Evolutionary conservation across 2,329 filamentous ascomycete species (phyloP).

Genomic region (Penicillium sp.): DNA sequence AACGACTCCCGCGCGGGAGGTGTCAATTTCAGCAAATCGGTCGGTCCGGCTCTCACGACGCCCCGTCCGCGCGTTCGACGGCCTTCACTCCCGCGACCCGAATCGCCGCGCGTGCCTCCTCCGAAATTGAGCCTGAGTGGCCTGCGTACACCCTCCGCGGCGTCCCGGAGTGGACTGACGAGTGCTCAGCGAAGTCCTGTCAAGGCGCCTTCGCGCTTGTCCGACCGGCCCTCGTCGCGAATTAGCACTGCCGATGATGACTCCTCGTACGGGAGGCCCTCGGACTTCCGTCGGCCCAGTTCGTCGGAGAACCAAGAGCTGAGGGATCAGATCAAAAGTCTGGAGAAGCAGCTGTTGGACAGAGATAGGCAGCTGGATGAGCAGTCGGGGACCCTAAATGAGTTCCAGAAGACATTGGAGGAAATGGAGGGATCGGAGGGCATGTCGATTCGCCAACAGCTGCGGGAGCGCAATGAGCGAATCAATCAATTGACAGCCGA

Average conservation of each 20-base stretch:
- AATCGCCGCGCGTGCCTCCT: conserved; percentile 71
- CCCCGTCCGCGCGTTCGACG: conserved; percentile 67
- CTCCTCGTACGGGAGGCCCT: conserved; percentile 33
- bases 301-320: conserved; percentile 41
- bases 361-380: conserved; percentile 86
- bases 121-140: conserved; percentile 58
- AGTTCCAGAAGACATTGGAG: conserved; percentile 87
- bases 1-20: conserved; percentile 66
- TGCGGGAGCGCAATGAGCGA: conserved; percentile 96
- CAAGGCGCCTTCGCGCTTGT: conserved; percentile 40
- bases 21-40: conserved; percentile 84
- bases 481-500: conserved; percentile 90
- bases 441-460: conserved; percentile 73
- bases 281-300: conserved; percentile 31
- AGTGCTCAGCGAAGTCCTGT: conserved; percentile 49
- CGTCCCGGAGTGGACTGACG: conserved; percentile 36
- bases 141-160: conserved; percentile 58
- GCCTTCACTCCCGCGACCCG: conserved; percentile 80
- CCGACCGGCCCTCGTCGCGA: conserved; percentile 43
- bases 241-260: conserved; percentile 42
- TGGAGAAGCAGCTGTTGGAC: conserved; percentile 76
- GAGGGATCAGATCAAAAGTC: conserved; percentile 72
- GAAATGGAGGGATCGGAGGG: conserved; percentile 81
- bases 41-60: conserved; percentile 71
- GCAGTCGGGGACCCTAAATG: conserved; percentile 76